Evolutionary conservation across 495 filamentous ascomycete genomes (phyloP).

Genomic region (Letharia lupina): DNA sequence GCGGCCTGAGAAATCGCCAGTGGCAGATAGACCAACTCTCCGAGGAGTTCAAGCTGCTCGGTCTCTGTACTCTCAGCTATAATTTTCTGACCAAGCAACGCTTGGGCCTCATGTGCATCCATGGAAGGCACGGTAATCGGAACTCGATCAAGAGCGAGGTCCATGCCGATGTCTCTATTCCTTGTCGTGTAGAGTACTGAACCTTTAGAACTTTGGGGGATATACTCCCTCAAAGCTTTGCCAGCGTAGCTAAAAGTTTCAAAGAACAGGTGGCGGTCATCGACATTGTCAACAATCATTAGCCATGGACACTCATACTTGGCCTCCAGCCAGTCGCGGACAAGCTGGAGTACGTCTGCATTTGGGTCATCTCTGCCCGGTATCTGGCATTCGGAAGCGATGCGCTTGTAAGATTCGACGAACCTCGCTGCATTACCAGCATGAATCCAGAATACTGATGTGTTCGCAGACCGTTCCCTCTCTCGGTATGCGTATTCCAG

Average conservation of each 20-base stretch:
- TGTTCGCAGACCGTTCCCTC: slow-evolving; percentile 25
- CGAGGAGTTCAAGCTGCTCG: slow-evolving; percentile 21
- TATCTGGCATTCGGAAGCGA: slow-evolving; percentile 31
- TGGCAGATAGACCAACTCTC: slow-evolving; percentile 30
- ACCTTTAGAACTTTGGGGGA: slow-evolving; percentile 34
- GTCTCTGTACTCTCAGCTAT: slow-evolving; percentile 2
- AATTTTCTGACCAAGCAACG: slow-evolving; percentile 5
- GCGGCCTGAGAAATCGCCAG: slow-evolving; percentile 33
- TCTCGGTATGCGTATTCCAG: slow-evolving; percentile 40
- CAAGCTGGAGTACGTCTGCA: slow-evolving; percentile 12
- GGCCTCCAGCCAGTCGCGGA: slow-evolving; percentile 17
- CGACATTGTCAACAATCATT: slow-evolving; percentile 34
- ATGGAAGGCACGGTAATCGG: slow-evolving; percentile 5
- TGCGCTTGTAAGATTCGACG: slow-evolving; percentile 36
- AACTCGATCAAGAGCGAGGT: slow-evolving; percentile 3
- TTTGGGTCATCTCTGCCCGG: slow-evolving; percentile 12
- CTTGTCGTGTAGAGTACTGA: slow-evolving; percentile 37
- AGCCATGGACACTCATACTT: slow-evolving; percentile 26
- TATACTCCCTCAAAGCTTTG: slow-evolving; percentile 23
- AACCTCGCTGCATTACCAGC: slow-evolving; percentile 32
- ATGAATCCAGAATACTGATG: slow-evolving; percentile 42
- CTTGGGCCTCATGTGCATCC: slow-evolving; percentile 14
- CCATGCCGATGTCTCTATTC: slow-evolving; percentile 26
- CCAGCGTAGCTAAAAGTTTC: slow-evolving; percentile 7
- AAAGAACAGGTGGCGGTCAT: slow-evolving; percentile 28